phyloP scores from a whole-genome alignment of 2,329 filamentous ascomycete genomes.

The Macrophomina tecta region DNA sequence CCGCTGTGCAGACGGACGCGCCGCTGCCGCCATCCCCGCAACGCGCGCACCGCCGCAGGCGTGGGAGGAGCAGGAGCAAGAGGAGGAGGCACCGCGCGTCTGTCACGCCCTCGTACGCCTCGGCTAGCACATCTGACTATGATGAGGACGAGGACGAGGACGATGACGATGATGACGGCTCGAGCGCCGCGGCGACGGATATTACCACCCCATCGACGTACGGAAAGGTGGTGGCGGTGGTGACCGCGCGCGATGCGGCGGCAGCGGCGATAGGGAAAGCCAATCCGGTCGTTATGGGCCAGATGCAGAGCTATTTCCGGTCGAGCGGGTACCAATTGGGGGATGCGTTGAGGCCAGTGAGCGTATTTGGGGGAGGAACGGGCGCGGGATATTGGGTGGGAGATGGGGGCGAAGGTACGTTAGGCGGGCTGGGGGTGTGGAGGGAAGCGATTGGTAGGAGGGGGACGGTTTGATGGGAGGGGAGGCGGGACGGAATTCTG shows the following conservation, averaged over 20 bases:
- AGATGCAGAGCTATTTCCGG: slow-evolving; percentile 42
- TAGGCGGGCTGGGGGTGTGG: neutral
- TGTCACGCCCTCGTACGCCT: neutral
- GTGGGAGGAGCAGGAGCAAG: no score
- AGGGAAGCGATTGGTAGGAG: neutral
- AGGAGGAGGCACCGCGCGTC: neutral
- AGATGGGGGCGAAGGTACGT: neutral
- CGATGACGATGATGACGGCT: neutral
- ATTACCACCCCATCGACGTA: slow-evolving; percentile 33
- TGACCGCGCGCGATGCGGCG: neutral
- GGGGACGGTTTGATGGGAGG: neutral
- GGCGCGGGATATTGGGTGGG: neutral
- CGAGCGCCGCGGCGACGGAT: slow-evolving; percentile 29
- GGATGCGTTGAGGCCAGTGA: slow-evolving; percentile 36
- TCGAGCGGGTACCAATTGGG: slow-evolving; percentile 43
- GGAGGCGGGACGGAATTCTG: no score
- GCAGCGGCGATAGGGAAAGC: slow-evolving; percentile 19
- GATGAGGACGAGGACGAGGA: neutral
- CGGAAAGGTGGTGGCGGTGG: neutral
- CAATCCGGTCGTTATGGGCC: slow-evolving; percentile 39
- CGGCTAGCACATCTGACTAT: neutral
- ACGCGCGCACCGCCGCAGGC: slow-evolving; percentile 29
- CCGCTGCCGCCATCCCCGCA: slow-evolving; percentile 11
- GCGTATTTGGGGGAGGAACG: neutral
- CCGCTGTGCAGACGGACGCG: slow-evolving; percentile 37